These are phyloP conservation scores for Plasmodium vinckei DNA, from an alignment of 169 alveolate genomes.

Conservation along the genomic window DNA sequence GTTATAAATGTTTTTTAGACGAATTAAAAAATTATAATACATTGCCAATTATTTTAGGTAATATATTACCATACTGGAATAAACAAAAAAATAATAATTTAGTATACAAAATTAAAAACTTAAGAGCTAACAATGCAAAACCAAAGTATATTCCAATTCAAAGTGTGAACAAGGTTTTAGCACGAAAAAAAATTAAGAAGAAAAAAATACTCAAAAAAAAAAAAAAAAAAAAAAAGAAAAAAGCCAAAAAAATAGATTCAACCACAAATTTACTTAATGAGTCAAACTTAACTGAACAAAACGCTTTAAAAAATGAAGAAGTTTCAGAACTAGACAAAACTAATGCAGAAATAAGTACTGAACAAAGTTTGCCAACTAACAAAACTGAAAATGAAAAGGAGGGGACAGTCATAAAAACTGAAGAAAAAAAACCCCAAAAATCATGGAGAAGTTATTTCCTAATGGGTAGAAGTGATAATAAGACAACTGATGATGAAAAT, in stretches of 20 bases:
- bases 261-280: no score
- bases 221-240: conserved; percentile 37
- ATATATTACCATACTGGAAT: conserved; percentile 72
- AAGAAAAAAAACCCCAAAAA: background rate
- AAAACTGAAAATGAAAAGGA: conserved; percentile 4
- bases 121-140: conserved; percentile 26
- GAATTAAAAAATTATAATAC: conserved; percentile 64
- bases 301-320: no score
- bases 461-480: background rate
- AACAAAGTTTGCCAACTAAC: background rate
- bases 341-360: background rate
- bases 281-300: no score
- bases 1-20: conserved; percentile 48
- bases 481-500: background rate
- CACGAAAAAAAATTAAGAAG: conserved; percentile 7
- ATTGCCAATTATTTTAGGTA: conserved; percentile 63
- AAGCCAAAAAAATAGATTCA: background rate
- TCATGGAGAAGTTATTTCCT: no score
- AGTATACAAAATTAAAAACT: conserved; percentile 56
- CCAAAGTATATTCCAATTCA: conserved; percentile 30
- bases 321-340: no score
- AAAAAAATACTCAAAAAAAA: conserved; percentile 22
- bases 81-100: conserved; percentile 23
- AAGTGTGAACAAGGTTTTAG: conserved; percentile 27
- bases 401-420: background rate